These are phyloP conservation scores for Agaricus blazei DNA, from an alignment of 768 basidiomycete species.

Conservation along the genomic window DNA sequence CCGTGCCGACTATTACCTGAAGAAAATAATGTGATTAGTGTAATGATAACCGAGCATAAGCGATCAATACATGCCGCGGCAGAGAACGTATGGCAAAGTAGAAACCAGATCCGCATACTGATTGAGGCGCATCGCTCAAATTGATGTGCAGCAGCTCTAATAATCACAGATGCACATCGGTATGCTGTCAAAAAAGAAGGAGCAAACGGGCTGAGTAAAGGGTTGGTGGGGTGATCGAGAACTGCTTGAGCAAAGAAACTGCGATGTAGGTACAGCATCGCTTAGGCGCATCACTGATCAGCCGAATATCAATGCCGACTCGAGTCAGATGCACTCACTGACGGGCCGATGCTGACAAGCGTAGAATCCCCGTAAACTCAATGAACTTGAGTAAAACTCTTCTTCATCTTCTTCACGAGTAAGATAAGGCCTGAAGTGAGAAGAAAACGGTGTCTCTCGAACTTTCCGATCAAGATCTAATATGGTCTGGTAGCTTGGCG, in stretches of 20 bases:
- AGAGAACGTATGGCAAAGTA: conserved; percentile 46
- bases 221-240: conserved; percentile 48
- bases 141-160: conserved; percentile 44
- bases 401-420: conserved; percentile 40
- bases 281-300: conserved; percentile 18
- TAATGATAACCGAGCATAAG: neutral
- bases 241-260: conserved; percentile 57
- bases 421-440: conserved; percentile 41
- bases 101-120: conserved; percentile 46
- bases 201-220: conserved; percentile 49
- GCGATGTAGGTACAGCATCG: conserved; percentile 50
- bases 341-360: conserved; percentile 54
- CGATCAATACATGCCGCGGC: conserved; percentile 33
- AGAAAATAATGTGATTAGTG: neutral
- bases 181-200: conserved; percentile 54
- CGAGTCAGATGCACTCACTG: conserved; percentile 33
- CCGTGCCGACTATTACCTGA: conserved; percentile 53
- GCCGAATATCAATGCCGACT: neutral
- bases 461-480: conserved; percentile 49
- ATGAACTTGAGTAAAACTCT: conserved; percentile 43
- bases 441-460: conserved; percentile 39
- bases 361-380: conserved; percentile 49
- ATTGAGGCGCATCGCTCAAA: conserved; percentile 43
- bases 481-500: conserved; percentile 40
- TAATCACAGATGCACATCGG: conserved; percentile 44